Percentiles rank a stretch among this genome's conserved stretches.
Conservation (phyloP, 768 basidiomycete species). For the Hysterangium stoloniferum region DNA sequence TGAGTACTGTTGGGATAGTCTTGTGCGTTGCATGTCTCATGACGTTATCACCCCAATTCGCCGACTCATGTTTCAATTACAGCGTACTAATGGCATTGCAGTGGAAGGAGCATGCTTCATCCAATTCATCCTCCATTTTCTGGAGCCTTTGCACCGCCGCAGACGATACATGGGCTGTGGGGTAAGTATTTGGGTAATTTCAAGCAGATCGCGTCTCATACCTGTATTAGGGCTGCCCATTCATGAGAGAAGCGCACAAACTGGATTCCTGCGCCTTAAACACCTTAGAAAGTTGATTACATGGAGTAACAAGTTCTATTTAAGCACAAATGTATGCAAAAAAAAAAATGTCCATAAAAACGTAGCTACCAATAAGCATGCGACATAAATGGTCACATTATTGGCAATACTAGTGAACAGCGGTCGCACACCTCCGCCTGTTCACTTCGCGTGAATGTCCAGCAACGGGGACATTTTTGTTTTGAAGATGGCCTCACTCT, state of each 20-base stretch:
- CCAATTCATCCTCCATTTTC: conserved; percentile 1
- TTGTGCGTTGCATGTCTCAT: no score
- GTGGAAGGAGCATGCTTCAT: not conserved
- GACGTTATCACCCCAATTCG: no score
- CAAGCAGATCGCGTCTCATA: not conserved
- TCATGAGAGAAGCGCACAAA: not conserved
- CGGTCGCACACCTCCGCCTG: conserved; percentile 55
- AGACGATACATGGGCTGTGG: not conserved
- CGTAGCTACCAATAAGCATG: no score
- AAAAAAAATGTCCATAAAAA: no score
- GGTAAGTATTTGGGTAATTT: not conserved
- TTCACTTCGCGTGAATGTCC: conserved; percentile 59
- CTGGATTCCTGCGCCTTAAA: no score
- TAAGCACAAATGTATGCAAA: no score
- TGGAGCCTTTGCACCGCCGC: not conserved
- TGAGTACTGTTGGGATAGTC: conserved; percentile 3
- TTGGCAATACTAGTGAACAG: conserved; percentile 34
- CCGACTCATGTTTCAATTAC: no score
- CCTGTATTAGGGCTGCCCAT: not conserved
- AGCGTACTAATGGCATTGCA: not conserved
- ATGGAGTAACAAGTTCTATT: no score
- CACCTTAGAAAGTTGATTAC: no score
- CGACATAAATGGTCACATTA: not conserved
- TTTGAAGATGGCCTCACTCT: conserved; percentile 52
- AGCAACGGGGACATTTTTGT: conserved; percentile 86